phyloP scores from a whole-genome alignment of 129 eudicot species.

The Saposhnikovia divaricata region DNA sequence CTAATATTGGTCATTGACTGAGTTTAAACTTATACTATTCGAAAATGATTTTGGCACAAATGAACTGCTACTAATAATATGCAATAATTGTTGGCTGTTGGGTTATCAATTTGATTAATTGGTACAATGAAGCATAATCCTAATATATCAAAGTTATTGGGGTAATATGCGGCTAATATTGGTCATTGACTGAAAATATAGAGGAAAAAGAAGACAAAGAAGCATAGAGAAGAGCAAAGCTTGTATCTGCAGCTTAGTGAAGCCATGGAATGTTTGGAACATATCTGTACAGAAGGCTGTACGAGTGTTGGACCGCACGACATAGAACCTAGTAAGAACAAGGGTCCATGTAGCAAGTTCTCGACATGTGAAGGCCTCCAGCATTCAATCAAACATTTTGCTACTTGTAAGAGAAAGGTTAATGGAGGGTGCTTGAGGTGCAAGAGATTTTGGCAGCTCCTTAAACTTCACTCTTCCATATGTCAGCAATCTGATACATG shows the following conservation, averaged over 20 bases:
- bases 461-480: constrained; percentile 69
- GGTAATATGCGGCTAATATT: neutral
- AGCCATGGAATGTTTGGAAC: constrained; percentile 97
- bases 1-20: constrained; percentile 7
- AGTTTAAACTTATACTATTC: too few species aligned
- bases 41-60: neutral
- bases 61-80: neutral
- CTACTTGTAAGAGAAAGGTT: constrained; percentile 57
- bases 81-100: neutral
- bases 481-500: constrained; percentile 73
- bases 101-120: neutral
- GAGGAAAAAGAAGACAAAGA: constrained; percentile 67
- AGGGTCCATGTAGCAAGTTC: constrained; percentile 62
- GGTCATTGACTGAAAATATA: constrained; percentile 19
- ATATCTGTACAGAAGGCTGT: constrained; percentile 95
- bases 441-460: constrained; percentile 89
- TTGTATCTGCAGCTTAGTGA: constrained; percentile 75
- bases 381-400: constrained; percentile 66
- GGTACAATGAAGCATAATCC: neutral
- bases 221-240: constrained; percentile 57
- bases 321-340: constrained; percentile 45
- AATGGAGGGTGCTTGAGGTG: constrained; percentile 83
- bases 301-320: constrained; percentile 69
- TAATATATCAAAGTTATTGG: neutral
- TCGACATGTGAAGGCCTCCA: constrained; percentile 83